phyloP scores from a whole-genome alignment of 345 rosid genomes.

The Citrus unshiu region DNA sequence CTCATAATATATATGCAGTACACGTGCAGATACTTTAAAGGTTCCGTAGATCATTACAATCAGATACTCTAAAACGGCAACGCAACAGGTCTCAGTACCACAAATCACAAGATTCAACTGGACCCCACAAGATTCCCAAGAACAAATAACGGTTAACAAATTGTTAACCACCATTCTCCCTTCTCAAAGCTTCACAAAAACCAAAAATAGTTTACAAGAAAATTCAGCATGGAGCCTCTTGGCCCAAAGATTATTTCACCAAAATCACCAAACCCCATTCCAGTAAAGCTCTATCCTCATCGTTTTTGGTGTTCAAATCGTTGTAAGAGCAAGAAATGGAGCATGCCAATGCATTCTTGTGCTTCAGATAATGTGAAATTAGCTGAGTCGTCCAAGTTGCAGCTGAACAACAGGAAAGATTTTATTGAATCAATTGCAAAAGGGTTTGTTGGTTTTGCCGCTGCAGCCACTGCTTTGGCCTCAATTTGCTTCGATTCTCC shows the following conservation, averaged over 20 bases:
- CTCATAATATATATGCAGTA: not conserved
- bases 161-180: not conserved
- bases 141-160: constrained; percentile 23
- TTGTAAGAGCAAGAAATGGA: constrained; percentile 21
- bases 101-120: constrained; percentile 42
- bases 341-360: constrained; percentile 17
- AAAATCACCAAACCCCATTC: constrained; percentile 24
- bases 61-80: constrained; percentile 28
- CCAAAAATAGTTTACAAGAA: not conserved
- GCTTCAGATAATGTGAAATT: constrained; percentile 11
- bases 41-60: not conserved
- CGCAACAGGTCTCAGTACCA: constrained; percentile 40
- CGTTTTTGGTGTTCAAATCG: constrained; percentile 20
- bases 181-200: not conserved
- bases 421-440: constrained; percentile 32
- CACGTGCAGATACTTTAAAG: not conserved
- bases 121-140: constrained; percentile 35
- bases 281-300: constrained; percentile 13
- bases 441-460: constrained; percentile 52
- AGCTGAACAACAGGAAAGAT: constrained; percentile 2
- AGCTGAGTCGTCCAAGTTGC: constrained; percentile 15
- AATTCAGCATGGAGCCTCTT: constrained; percentile 35
- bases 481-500: constrained; percentile 52
- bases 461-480: constrained; percentile 48
- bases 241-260: constrained; percentile 20